Conservation (phyloP, 2,329 filamentous ascomycete species). For the Curvularia sp. region DNA sequence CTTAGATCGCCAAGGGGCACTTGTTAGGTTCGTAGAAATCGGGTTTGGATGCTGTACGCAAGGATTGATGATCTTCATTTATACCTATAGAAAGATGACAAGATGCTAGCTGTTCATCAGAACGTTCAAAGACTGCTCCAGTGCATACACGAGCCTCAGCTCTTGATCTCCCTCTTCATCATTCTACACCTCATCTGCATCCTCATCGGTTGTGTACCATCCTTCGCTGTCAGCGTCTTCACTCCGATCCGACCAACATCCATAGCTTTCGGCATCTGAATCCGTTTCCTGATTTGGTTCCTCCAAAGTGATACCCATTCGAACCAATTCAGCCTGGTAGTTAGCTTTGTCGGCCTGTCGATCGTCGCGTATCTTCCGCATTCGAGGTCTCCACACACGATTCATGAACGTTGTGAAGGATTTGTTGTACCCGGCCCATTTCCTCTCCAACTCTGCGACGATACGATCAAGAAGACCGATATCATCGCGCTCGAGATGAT, state of each 20-base stretch:
- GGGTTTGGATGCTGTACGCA: background rate
- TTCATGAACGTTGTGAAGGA: background rate
- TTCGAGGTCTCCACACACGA: background rate
- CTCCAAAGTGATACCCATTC: background rate
- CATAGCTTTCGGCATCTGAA: background rate
- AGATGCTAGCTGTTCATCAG: background rate
- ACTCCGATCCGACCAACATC: background rate
- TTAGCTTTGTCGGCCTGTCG: background rate
- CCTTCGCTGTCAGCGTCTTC: constrained; percentile 1
- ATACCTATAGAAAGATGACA: background rate
- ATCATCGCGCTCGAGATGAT: background rate
- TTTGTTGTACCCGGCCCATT: background rate
- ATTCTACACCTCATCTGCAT: background rate
- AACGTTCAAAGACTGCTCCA: background rate
- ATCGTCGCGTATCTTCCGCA: background rate
- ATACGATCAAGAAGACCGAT: background rate
- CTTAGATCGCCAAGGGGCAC: no score
- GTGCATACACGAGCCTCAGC: background rate
- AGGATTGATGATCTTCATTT: background rate
- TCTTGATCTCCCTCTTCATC: background rate
- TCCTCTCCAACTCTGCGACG: background rate
- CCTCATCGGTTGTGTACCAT: background rate
- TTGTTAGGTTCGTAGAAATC: no score
- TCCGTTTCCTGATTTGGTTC: background rate
- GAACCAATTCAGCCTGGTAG: background rate